Percentiles rank a stretch among this genome's conserved stretches.
Conservation (phyloP, 75 land plant species). For the Sequoiadendron giganteum region DNA sequence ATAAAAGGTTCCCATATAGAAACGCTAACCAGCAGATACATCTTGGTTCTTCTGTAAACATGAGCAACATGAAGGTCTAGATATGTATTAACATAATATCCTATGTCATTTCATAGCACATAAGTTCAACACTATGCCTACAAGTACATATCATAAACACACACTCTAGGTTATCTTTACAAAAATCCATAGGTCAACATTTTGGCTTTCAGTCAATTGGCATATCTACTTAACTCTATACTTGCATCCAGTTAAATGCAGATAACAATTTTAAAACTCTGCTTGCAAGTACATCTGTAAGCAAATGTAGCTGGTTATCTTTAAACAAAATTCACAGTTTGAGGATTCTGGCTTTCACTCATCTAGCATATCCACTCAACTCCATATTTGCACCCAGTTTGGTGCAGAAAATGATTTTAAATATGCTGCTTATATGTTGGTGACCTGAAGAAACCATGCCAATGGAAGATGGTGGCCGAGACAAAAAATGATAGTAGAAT, state of each 20-base stretch:
- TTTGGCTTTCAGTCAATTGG: neutral
- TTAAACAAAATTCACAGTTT: neutral
- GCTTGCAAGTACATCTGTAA: neutral
- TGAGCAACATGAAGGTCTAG: neutral
- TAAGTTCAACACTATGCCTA: neutral
- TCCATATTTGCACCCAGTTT: neutral
- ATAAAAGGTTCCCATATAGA: neutral
- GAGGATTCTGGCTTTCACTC: neutral
- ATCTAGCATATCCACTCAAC: neutral
- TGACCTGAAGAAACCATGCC: neutral
- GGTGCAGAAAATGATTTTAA: neutral
- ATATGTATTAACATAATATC: neutral
- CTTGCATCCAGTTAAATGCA: neutral
- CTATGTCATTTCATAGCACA: neutral
- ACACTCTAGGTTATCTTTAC: neutral
- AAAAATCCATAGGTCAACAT: neutral
- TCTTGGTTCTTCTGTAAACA: neutral
- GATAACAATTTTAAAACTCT: neutral
- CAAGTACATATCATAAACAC: neutral
- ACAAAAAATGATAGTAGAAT: neutral
- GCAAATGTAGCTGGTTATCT: neutral
- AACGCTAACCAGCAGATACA: neutral
- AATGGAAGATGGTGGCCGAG: neutral
- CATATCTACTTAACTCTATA: neutral
- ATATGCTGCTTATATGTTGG: neutral